Base-by-base conservation (phyloP, 2,329 filamentous ascomycete genomes). In the Blastomyces emzantsi region DNA sequence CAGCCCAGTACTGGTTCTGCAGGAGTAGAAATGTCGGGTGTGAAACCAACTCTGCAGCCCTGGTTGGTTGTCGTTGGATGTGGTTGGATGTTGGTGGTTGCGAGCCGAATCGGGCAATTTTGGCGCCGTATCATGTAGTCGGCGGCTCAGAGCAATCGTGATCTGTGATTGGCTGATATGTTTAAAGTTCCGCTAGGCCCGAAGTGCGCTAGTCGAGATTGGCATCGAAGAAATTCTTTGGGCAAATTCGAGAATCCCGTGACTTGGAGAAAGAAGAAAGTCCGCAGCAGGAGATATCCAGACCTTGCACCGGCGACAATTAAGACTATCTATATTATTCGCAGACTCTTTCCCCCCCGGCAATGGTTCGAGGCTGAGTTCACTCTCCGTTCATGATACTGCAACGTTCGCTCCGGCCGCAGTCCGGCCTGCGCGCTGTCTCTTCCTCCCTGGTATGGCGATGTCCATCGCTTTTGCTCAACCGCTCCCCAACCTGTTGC, bases 401-500 rank as follows among this genome's bases (percentile, higher is more conserved):
- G 69, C 74, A 75, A 71, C 72, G 74, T 69, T 67, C 76, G 65
- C 67, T 73, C 70, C 73, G 78, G 76, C 77, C 77, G 75, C 76
- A 77, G 73, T 70, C 72, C 66, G 72, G 73, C 67, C 74, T 79
- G 73, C 77, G 77, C 68, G 73, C 76, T 60, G 73, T 69, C 61
- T 72, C 75, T 62, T 70, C 74, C 62, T 66, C 70, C 52, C 69
- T 73, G 65, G 78, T 80, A 65, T 65, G 73, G 47, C 17, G 19
- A n/a, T 45, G 7, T 19, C 41, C 41, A 17, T 19, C 41, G 9
- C 19, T 33, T 41, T 62, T 63, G 41, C 49, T 62, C 30, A 51
- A 13, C 30, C 22, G 63, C 61, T 61, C 62, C 65, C 19, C 45
- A 17, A 49, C 9, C 22, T 55, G 25, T 62, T 54, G 49, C 63